A percentile compares a stretch with the other conserved stretches of the same genome.
These are phyloP conservation scores for Linum lewisii DNA, from an alignment of 345 rosid species.

Conservation along the genomic window DNA sequence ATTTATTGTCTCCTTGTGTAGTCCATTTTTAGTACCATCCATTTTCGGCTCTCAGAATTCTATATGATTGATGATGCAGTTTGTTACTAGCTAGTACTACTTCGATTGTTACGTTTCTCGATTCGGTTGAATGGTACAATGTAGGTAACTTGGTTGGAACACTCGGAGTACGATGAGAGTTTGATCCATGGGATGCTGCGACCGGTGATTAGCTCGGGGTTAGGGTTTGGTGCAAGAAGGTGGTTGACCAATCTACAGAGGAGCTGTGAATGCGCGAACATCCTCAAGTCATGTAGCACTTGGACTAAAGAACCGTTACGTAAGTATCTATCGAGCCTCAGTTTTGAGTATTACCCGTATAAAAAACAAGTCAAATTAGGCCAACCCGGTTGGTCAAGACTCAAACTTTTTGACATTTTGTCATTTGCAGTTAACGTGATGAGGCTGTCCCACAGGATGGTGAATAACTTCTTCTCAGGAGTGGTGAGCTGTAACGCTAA, in stretches of 20 bases:
- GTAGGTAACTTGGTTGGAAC: constrained; percentile 72
- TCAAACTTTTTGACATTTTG: too few species aligned
- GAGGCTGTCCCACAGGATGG: constrained; percentile 51
- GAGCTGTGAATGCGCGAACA: constrained; percentile 32
- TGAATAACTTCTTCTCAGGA: constrained; percentile 39
- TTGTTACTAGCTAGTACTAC: too few species aligned
- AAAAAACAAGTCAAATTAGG: background rate
- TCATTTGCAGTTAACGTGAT: too few species aligned
- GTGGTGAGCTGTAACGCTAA: too few species aligned
- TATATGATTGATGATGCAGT: too few species aligned
- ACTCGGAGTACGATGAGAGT: constrained; percentile 43
- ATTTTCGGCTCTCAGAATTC: too few species aligned
- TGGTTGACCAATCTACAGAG: constrained; percentile 52
- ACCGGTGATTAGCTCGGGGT: constrained; percentile 31
- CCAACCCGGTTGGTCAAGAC: too few species aligned
- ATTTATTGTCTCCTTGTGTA: background rate
- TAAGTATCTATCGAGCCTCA: background rate
- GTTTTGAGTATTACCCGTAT: background rate
- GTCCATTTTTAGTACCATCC: too few species aligned
- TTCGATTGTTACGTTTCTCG: too few species aligned
- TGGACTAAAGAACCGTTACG: constrained; percentile 34
- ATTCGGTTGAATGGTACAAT: too few species aligned
- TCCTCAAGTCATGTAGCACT: constrained; percentile 26
- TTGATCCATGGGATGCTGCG: constrained; percentile 34
- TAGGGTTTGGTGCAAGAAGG: constrained; percentile 49